phyloP scores from a whole-genome alignment of 192 early-diverging fungal species.

The Rhizophagus sp. region DNA sequence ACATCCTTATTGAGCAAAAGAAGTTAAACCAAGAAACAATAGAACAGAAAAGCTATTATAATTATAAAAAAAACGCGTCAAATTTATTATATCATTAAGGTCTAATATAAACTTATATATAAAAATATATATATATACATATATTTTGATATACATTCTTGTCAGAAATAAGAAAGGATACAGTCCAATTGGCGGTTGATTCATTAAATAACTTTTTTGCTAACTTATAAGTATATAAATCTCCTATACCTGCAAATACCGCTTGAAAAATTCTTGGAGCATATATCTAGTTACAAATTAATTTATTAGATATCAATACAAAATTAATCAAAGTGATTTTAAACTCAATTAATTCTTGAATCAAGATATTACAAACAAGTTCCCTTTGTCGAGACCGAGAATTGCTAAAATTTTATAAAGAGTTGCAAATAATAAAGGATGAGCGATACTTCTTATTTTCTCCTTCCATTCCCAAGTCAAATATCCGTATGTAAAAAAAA shows the following conservation, averaged over 20 bases:
- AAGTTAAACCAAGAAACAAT: conserved; percentile 62
- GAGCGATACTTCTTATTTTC: conserved; percentile 74
- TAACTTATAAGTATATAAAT: conserved; percentile 75
- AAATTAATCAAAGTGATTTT: neutral
- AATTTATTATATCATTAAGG: neutral
- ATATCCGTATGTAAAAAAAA: conserved; percentile 64
- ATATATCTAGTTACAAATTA: conserved; percentile 50
- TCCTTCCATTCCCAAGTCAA: conserved; percentile 92
- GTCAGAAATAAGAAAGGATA: conserved; percentile 35
- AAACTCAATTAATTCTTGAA: neutral
- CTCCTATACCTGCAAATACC: conserved; percentile 67
- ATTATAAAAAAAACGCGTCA: neutral
- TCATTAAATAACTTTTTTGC: conserved; percentile 64
- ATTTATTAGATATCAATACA: neutral
- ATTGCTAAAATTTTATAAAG: conserved; percentile 65
- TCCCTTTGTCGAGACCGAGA: conserved; percentile 63
- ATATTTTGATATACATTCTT: conserved; percentile 8
- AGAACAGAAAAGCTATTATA: conserved; percentile 51
- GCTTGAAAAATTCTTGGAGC: conserved; percentile 79
- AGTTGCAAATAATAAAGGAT: conserved; percentile 84
- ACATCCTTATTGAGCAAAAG: conserved; percentile 51
- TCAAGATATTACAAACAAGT: conserved; percentile 64
- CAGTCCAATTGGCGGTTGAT: conserved; percentile 62
- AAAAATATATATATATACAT: too few relatives aligned
- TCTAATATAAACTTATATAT: too few relatives aligned